Evolutionary conservation across 345 rosid genomes (phyloP), one percentile per base, ranked within the genome.

Genomic region (Bruguiera sexangula): DNA sequence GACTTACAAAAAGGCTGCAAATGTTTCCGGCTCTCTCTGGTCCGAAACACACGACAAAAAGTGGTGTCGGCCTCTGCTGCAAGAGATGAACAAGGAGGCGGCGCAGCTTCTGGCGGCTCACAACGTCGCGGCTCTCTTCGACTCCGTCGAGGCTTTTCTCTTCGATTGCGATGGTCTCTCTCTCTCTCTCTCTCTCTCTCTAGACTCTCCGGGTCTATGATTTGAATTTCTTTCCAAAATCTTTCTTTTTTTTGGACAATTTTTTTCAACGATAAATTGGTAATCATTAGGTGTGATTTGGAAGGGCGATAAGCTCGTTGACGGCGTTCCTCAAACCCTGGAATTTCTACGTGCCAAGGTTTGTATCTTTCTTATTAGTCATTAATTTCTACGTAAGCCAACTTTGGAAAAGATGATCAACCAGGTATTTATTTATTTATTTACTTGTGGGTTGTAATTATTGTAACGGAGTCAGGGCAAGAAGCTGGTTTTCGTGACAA

Each of bases 291-390:
- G 97, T 63, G 99, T 95, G n/a, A 92, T 95, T 53, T 92, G 97
- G 97, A 95, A 83, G 76, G 96, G 96, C 22, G 91, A 89, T 48
- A 84, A 73, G 73, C 96, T 89, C 73, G 82, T 95, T 61, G 84
- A 88, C 65, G 96, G 97, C 34, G 93, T 87, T 46, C 67, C 85
- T 50, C 63, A 81, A 54, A 87, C 93, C 2, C 79, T 94, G 20
- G 85, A 90, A 34, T 36, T 82, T 77, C 88, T 94, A 71, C 93
- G 96, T 34, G 88, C 96, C 32, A 87, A 83, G 87, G 95, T 73
- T 29, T 52, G 20, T 21, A n/a, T 1, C 36, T 30, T 30, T 56
- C 29, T 27, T 10, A 11, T 56, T 11, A 10, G 30, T 4, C 2
- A 9, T 11, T 43, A 43, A 43, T 43, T 43, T 15, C 50, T 15